Conservation (phyloP, 2,329 filamentous ascomycete species). For the Epichloe scottii region DNA sequence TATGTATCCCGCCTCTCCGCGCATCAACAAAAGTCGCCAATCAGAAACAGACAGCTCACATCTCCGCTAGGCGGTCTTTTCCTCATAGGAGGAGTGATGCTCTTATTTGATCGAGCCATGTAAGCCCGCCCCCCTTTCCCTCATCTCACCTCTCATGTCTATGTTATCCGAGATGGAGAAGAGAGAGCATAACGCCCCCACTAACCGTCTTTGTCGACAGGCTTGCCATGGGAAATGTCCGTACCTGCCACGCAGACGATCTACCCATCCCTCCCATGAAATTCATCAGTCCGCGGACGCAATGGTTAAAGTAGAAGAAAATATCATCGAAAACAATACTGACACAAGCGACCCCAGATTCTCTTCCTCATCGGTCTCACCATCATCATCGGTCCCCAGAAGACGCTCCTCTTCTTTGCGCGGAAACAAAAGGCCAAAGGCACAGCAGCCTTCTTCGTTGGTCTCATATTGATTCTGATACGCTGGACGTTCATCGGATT, state of each 20-base stretch:
- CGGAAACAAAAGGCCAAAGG: slow-evolving; percentile 86
- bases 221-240: slow-evolving; percentile 94
- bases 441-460: slow-evolving; percentile 74
- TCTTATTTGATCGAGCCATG: slow-evolving; percentile 98
- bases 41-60: slow-evolving; percentile 10
- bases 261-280: not conserved
- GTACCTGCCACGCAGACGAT: slow-evolving; percentile 10
- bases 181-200: not conserved
- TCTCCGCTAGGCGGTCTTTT: slow-evolving; percentile 68
- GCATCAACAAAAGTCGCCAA: not conserved
- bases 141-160: not conserved
- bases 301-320: slow-evolving; percentile 1
- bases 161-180: not conserved
- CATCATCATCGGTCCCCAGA: slow-evolving; percentile 84
- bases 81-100: slow-evolving; percentile 81
- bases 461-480: slow-evolving; percentile 74
- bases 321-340: slow-evolving; percentile 1
- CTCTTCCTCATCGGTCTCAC: slow-evolving; percentile 95
- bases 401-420: slow-evolving; percentile 89
- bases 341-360: slow-evolving; percentile 45
- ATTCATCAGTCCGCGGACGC: too few relatives aligned
- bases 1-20: slow-evolving; percentile 37
- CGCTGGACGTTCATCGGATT: slow-evolving; percentile 90
- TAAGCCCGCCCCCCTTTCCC: slow-evolving; percentile 31
- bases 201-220: slow-evolving; percentile 27